Percentiles rank a stretch among this genome's conserved stretches.
These are phyloP conservation scores for Phenoliferia sp. DNA, from an alignment of 1,284 basidiomycete genomes.

Conservation along the genomic window DNA sequence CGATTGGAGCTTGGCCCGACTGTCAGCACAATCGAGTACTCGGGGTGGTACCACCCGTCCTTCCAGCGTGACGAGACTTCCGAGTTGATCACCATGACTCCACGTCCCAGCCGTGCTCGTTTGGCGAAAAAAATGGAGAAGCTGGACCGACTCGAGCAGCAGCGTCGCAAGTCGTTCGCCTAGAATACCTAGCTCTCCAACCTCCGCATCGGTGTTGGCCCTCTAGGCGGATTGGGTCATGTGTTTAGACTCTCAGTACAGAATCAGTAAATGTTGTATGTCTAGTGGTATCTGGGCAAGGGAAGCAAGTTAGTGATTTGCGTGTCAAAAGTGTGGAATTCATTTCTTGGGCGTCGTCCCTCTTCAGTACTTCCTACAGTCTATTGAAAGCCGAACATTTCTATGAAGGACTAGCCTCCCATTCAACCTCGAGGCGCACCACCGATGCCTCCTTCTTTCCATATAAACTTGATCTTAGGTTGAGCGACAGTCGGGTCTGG, in stretches of 20 bases:
- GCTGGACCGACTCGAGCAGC: background rate
- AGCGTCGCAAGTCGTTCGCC: background rate
- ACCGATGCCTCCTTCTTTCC: constrained; percentile 21
- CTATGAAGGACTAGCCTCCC: too few species aligned
- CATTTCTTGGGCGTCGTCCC: too few species aligned
- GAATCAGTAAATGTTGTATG: too few species aligned
- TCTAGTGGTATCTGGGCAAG: too few species aligned
- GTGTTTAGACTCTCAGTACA: too few species aligned
- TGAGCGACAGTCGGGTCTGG: too few species aligned
- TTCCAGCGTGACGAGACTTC: background rate
- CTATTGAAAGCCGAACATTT: too few species aligned
- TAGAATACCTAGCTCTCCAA: background rate
- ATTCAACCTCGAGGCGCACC: background rate
- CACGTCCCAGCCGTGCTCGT: background rate
- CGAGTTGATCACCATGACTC: background rate
- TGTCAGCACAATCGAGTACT: background rate
- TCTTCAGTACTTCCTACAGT: too few species aligned
- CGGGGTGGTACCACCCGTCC: background rate
- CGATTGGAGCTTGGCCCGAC: background rate
- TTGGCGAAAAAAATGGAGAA: background rate
- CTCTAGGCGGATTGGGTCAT: too few species aligned
- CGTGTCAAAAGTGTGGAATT: background rate
- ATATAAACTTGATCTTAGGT: constrained; percentile 16
- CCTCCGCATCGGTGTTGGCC: too few species aligned
- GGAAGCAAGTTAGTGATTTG: background rate